Base-by-base conservation (phyloP, 129 eudicot species). In the Chrysanthemum seticuspe region DNA sequence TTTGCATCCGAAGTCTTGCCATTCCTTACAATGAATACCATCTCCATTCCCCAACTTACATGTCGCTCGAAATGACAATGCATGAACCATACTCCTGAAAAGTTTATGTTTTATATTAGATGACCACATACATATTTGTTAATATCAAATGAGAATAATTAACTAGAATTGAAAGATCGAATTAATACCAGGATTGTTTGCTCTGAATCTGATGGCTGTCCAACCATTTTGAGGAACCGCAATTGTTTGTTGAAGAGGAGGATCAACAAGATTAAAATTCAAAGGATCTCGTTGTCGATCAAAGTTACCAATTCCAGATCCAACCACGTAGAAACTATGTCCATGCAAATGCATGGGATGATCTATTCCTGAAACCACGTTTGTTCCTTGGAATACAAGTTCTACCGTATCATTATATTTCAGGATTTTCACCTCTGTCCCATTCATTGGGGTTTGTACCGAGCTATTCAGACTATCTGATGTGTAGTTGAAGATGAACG, bases 281-380 rank as follows among this genome's bases (percentile, higher is more conserved):
- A 54, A 67, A 36, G 89, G 89, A 62, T 83, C 94, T 6, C 65
- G 70, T 0, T 54, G 40, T 67, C 74, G 57, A 52, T 90, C 73
- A n/a, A 85, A 90, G 57, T 87, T 85, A 3, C 97, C 97, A 13
- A 87, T 61, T 36, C 97, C 97, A 5, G 69, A 77, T 4, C 94
- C 97, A 52, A 90, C 94, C 0, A 87, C 89, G 48, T 85, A 87
- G 63, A 90, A 90, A 65, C 84, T 85, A 11, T 80, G 31, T 13
- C 96, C 96, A 53, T 90, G 96, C 57, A 90, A 65, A 75, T 90
- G 96, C 85, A 90, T 85, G 0, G 96, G 96, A 57, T 90, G 96
- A 51, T 90, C 92, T 25, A 81, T 29, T 14, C 87, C 91, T 1
- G 64, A 59, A 54, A 85, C 80, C 40, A 81, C 14, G n/a, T 72